A percentile compares a stretch with the other conserved stretches of the same genome.
These are phyloP conservation scores for Glebionis coronaria DNA, from an alignment of 129 eudicot species.

Conservation along the genomic window DNA sequence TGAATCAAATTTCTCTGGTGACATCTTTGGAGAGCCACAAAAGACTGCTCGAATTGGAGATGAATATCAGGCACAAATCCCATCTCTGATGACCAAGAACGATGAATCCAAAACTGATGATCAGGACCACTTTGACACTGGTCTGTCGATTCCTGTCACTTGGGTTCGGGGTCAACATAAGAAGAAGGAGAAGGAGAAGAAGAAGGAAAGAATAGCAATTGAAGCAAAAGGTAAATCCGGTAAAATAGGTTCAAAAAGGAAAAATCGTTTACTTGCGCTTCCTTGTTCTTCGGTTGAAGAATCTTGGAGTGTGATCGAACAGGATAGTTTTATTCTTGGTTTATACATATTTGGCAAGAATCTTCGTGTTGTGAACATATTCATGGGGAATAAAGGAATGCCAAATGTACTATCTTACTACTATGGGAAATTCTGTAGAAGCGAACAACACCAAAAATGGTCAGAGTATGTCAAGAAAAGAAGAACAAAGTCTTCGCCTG, in stretches of 20 bases:
- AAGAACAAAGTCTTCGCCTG: conserved; percentile 26
- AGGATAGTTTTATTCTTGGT: conserved; percentile 43
- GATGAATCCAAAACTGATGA: no score
- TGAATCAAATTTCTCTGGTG: conserved; percentile 22
- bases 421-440: conserved; percentile 42
- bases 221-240: not conserved
- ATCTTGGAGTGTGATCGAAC: conserved; percentile 21
- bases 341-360: conserved; percentile 49
- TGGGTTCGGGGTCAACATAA: not conserved
- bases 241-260: not conserved
- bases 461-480: conserved; percentile 32
- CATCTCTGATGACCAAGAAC: conserved; percentile 7
- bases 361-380: conserved; percentile 32
- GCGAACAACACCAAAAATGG: conserved; percentile 35
- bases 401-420: conserved; percentile 33
- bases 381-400: conserved; percentile 38
- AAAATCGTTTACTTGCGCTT: conserved; percentile 13
- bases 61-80: conserved; percentile 44
- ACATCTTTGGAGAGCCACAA: conserved; percentile 32
- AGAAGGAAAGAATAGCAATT: not conserved
- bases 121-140: no score
- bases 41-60: conserved; percentile 45
- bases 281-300: conserved; percentile 14
- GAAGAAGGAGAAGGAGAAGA: not conserved
- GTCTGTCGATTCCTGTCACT: no score